These are phyloP conservation scores for Otatea glauca DNA, from an alignment of 176 grass and related monocot genomes.

Conservation along the genomic window DNA sequence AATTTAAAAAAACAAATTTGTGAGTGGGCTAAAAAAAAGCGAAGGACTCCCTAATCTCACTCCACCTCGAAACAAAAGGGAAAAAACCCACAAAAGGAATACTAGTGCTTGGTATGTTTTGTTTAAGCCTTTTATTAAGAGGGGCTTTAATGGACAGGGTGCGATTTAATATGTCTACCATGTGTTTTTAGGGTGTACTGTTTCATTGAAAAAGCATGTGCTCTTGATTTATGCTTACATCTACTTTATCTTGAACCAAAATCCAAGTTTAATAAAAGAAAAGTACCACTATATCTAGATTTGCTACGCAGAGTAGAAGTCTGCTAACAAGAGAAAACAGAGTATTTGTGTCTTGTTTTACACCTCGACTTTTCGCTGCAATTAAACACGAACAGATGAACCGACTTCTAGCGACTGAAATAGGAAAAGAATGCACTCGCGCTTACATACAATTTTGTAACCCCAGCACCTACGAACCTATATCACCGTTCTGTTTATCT, in stretches of 20 bases:
- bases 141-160: neutral
- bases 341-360: neutral
- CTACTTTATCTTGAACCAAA: no score
- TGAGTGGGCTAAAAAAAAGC: no score
- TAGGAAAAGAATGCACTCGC: no score
- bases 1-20: no score
- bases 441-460: no score
- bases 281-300: neutral
- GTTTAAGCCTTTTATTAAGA: neutral
- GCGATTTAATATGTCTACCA: neutral
- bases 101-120: neutral
- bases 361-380: neutral
- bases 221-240: no score
- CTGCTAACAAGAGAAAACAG: neutral
- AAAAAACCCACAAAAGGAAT: neutral
- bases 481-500: no score
- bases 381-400: neutral
- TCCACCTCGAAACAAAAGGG: neutral
- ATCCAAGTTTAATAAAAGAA: no score
- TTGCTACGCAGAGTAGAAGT: neutral
- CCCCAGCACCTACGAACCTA: no score
- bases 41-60: no score
- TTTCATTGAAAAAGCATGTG: neutral
- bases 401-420: neutral
- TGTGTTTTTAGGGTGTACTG: neutral